Evolutionary conservation across 768 basidiomycete genomes (phyloP), one percentile per base, ranked within the genome.

Genomic region (Russula vinacea): DNA sequence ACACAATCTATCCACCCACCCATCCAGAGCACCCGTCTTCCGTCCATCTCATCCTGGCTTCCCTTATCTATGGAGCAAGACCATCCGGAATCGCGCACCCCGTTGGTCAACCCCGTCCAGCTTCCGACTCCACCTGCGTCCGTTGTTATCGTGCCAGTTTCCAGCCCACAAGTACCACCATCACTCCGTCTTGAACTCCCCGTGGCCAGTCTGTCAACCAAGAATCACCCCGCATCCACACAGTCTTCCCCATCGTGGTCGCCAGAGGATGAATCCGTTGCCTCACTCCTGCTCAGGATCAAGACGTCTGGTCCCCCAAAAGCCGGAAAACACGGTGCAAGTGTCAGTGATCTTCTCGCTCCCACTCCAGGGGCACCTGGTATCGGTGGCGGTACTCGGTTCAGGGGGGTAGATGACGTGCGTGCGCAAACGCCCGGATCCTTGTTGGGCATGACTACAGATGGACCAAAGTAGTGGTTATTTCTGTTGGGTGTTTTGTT

Each of bases 341-440:
- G 50, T 59, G 58, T 62, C 40, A 26, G 29, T 22, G 58, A 55
- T 29, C 45, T 62, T 13, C 40, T 62, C 11, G 62, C 54, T 29
- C 56, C 59, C 5, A 42, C 13, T 14, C 64, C 64, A 13, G 59
- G 9, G 17, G 49, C 8, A 22, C 55, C 59, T 22, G 17, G 24
- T 32, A 56, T 33, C 11, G 42, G 59, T 42, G 16, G 39, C 40
- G 51, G 24, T 19, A 7, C 55, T 39, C 59, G 35, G 45, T 39
- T 47, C 19, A 51, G 5, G 13, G 49, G 33, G 2, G 42, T 60
- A 16, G 64, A 56, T 51, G 67, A 56, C 14, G 62, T 54, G 32
- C 68, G 66, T 51, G 68, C 67, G 17, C 68, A 69, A 50, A 69
- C 68, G 17, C 68, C 68, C 17, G 66, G 62, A 52, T 67, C 68